These are phyloP conservation scores for Dendrocalamus latiflorus DNA, from an alignment of 202 grass and related monocot genomes.

Conservation along the genomic window DNA sequence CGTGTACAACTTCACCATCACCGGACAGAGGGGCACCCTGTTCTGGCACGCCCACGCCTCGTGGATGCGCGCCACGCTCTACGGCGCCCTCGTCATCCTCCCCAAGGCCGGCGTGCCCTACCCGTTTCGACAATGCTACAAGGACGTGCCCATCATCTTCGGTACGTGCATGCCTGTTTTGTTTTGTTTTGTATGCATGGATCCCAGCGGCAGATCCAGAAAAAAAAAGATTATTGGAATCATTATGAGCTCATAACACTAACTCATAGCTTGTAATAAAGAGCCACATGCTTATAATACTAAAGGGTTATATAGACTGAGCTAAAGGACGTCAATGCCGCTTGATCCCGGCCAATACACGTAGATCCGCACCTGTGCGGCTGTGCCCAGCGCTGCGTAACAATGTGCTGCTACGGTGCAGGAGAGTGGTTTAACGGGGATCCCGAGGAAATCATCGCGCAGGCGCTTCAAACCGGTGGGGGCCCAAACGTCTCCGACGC, in stretches of 20 bases:
- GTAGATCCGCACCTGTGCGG: too few species aligned
- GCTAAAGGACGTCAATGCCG: too few species aligned
- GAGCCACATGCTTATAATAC: too few species aligned
- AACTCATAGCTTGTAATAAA: too few species aligned
- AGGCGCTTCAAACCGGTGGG: too few species aligned
- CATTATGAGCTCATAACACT: too few species aligned
- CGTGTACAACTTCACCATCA: constrained; percentile 72
- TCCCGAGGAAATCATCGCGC: constrained; percentile 54
- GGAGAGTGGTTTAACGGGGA: constrained; percentile 81
- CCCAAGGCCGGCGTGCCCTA: constrained; percentile 49
- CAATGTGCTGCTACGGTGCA: background rate
- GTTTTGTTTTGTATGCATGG: too few species aligned
- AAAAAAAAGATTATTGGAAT: too few species aligned
- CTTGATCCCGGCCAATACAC: too few species aligned
- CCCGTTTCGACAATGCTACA: constrained; percentile 57
- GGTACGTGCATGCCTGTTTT: background rate
- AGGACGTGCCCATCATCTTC: constrained; percentile 45
- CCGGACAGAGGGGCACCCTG: constrained; percentile 58
- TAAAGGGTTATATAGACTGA: too few species aligned
- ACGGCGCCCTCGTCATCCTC: constrained; percentile 62
- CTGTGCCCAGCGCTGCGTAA: background rate
- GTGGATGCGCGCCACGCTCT: constrained; percentile 61
- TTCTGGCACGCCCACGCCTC: constrained; percentile 72
- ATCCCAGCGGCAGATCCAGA: too few species aligned
- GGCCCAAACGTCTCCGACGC: too few species aligned